Percentiles rank a stretch among this genome's conserved stretches.
Conservation (phyloP, 192 early-diverging fungal species). For the Powellomyces hirtus region DNA sequence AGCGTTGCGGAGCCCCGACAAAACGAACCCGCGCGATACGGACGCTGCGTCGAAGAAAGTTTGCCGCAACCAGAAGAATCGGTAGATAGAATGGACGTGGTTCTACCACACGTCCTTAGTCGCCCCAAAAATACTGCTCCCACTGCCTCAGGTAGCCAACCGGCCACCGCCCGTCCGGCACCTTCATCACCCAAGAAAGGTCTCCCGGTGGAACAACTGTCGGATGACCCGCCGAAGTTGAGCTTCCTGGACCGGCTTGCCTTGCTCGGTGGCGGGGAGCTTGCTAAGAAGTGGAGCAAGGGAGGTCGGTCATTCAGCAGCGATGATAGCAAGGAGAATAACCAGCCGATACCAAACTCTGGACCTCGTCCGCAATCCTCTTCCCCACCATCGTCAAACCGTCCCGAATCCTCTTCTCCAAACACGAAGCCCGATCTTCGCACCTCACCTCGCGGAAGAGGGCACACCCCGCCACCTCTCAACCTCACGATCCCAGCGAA, state of each 20-base stretch:
- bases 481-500: no score
- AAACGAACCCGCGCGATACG: neutral
- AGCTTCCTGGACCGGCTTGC: slow-evolving; percentile 6
- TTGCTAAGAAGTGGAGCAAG: neutral
- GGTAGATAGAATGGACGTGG: no score
- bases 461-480: no score
- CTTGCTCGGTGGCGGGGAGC: neutral
- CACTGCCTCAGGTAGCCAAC: neutral
- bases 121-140: neutral
- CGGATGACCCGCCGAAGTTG: neutral
- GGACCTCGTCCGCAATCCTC: neutral
- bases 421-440: no score
- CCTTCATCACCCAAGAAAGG: neutral
- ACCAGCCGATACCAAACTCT: neutral
- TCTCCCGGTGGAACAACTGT: neutral
- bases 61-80: neutral
- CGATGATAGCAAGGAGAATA: neutral
- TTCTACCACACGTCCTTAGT: neutral
- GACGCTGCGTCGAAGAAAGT: neutral
- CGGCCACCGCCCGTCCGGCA: neutral
- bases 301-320: neutral
- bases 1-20: neutral
- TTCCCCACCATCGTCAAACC: no score
- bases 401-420: no score
- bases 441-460: no score